Conservation (phyloP, 495 filamentous ascomycete species). For the Rostrohypoxylon terebratum region DNA sequence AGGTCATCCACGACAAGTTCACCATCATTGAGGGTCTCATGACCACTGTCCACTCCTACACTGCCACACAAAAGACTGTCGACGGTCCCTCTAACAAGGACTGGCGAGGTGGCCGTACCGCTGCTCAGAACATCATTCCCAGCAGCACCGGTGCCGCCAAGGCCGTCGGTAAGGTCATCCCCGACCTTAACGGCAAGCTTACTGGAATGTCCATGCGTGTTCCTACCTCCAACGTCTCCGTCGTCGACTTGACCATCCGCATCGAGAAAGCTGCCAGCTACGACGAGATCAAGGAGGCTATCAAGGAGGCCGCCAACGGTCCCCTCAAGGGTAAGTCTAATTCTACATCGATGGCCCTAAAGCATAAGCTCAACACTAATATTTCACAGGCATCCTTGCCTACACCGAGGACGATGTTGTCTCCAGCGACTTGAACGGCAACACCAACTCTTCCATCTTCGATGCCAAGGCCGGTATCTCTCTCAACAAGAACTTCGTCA, state of each 20-base stretch:
- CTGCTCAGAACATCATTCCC: constrained; percentile 99
- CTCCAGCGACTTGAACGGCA: constrained; percentile 92
- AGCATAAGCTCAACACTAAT: constrained; percentile 52
- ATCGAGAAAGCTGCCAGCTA: constrained; percentile 90
- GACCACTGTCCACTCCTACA: constrained; percentile 99
- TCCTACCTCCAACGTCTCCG: constrained; percentile 97
- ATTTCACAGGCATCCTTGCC: constrained; percentile 75
- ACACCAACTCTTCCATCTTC: constrained; percentile 94
- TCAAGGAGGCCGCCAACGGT: constrained; percentile 90
- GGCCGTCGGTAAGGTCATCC: constrained; percentile 99
- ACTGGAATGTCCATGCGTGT: constrained; percentile 99
- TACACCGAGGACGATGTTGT: constrained; percentile 99
- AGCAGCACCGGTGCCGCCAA: constrained; percentile 99
- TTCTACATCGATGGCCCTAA: background rate
- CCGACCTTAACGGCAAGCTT: constrained; percentile 96
- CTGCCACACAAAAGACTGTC: constrained; percentile 99
- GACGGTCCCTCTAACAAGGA: constrained; percentile 98
- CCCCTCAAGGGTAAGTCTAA: constrained; percentile 80
- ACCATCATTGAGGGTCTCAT: constrained; percentile 98
- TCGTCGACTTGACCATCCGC: constrained; percentile 96
- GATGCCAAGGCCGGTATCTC: constrained; percentile 99
- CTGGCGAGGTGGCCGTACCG: constrained; percentile 98
- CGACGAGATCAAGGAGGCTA: constrained; percentile 90
- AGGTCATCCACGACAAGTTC: constrained; percentile 98
- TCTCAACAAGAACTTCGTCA: constrained; percentile 98